Conservation (phyloP, 2,329 filamentous ascomycete species). For the Tolypocladium paradoxum region DNA sequence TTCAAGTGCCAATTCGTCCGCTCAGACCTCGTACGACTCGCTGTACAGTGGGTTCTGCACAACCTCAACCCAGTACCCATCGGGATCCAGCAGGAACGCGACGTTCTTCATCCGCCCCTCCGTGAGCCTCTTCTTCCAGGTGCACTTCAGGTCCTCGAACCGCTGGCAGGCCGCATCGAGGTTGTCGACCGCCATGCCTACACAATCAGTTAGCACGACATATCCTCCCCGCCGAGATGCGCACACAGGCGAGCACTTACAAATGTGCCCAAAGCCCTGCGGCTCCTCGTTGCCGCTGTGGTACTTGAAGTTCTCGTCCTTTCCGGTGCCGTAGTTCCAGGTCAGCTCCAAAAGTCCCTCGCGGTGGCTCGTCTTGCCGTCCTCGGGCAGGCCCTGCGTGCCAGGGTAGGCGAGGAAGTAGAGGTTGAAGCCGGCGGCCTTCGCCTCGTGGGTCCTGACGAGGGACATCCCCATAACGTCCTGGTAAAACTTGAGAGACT, state of each 20-base stretch:
- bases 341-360: constrained; percentile 88
- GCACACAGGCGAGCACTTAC: constrained; percentile 33
- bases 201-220: not conserved
- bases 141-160: constrained; percentile 71
- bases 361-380: constrained; percentile 48
- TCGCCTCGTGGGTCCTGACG: constrained; percentile 60
- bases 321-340: constrained; percentile 77
- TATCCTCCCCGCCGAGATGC: not conserved
- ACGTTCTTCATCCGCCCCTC: constrained; percentile 91
- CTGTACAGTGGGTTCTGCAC: constrained; percentile 68
- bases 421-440: constrained; percentile 67
- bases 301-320: constrained; percentile 73
- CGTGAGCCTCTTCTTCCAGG: constrained; percentile 92
- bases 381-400: constrained; percentile 39
- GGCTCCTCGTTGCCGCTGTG: constrained; percentile 88
- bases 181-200: constrained; percentile 73
- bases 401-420: constrained; percentile 83
- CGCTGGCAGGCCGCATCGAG: constrained; percentile 78
- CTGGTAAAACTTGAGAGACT: constrained; percentile 69
- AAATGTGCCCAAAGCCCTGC: constrained; percentile 91
- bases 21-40: constrained; percentile 25
- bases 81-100: constrained; percentile 82
- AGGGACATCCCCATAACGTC: constrained; percentile 84
- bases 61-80: constrained; percentile 73
- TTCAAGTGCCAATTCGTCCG: not conserved